A percentile compares a stretch with the other conserved stretches of the same genome.
These are phyloP conservation scores for Penicillium sp. DNA, from an alignment of 2,329 filamentous ascomycete species.

Conservation along the genomic window DNA sequence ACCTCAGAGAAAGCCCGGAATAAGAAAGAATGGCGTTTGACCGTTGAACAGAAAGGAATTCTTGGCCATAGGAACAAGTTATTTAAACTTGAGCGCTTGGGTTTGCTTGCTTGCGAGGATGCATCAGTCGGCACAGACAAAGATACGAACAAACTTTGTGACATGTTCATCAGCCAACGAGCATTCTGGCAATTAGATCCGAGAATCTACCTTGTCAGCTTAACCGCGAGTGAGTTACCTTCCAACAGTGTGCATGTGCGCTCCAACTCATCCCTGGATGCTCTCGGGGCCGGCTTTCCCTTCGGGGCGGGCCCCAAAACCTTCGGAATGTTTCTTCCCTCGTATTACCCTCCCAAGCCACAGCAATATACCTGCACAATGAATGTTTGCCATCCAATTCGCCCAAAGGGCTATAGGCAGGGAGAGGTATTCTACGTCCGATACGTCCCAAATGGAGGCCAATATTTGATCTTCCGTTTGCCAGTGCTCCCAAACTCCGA, in stretches of 20 bases:
- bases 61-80: not conserved
- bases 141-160: not conserved
- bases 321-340: not conserved
- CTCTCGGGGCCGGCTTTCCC: not conserved
- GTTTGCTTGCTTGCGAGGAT: not conserved
- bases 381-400: not conserved
- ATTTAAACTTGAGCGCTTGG: not conserved
- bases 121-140: not conserved
- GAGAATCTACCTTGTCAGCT: not conserved
- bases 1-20: no score
- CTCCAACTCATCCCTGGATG: not conserved
- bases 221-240: not conserved
- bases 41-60: not conserved
- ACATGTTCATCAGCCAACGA: constrained; percentile 4
- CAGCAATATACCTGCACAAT: not conserved
- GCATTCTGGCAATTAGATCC: constrained; percentile 4
- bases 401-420: not conserved
- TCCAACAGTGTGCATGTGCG: not conserved
- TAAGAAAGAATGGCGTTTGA: not conserved
- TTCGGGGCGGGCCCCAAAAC: not conserved
- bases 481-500: not conserved
- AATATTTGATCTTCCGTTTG: not conserved
- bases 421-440: not conserved
- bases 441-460: not conserved
- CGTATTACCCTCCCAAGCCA: not conserved